Evolutionary conservation across 2,329 filamentous ascomycete species (phyloP), one percentile per base, ranked within the genome.

Genomic region (Akanthomyces uredinophilus): DNA sequence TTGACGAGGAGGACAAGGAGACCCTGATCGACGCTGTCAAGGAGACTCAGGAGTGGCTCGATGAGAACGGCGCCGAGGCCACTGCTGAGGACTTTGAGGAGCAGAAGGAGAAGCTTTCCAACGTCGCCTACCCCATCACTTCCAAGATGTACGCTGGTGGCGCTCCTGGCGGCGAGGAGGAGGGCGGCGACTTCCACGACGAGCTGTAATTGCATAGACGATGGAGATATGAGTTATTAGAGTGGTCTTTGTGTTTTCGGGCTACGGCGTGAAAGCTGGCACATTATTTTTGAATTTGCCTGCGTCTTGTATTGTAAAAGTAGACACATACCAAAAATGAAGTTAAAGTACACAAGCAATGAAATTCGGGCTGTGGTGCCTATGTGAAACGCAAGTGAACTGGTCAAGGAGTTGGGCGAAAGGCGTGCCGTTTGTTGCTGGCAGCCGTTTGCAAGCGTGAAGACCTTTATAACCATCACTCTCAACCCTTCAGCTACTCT

Each of bases 41-140:
- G 90, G 95, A 99, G 83, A 83, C 92, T 66, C 89, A 88, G 71
- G 93, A 97, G 77, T 99, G 95, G 95, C 88, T 99, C 64, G 93
- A 97, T 70, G 92, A 96, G 86, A 96, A 97, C 80, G 91, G 86
- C 68, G 87, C 89, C 68, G 89, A 89, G 58, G 95, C 95, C 67
- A 86, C 83, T 69, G 84, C 92, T 64, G 94, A 97, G 82, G 95
- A 98, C 83, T 97, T 98, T 72, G 93, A 97, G 79, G 95, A 99
- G 87, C 94, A 98, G 84, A 96, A 96, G 85, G 94, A 99, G 90
- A 97, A 97, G 86, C 86, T 99, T 69, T 96, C 91, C 71, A 90
- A 90, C 77, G 91, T 97, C 67, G 95, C 95, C 60, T 97, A 98
- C 83, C 95, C 95, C 69, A 99, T 99, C 81, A 99, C 95, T 71